phyloP scores from a whole-genome alignment of 495 filamentous ascomycete species.

The Chaetomidium leptoderma region DNA sequence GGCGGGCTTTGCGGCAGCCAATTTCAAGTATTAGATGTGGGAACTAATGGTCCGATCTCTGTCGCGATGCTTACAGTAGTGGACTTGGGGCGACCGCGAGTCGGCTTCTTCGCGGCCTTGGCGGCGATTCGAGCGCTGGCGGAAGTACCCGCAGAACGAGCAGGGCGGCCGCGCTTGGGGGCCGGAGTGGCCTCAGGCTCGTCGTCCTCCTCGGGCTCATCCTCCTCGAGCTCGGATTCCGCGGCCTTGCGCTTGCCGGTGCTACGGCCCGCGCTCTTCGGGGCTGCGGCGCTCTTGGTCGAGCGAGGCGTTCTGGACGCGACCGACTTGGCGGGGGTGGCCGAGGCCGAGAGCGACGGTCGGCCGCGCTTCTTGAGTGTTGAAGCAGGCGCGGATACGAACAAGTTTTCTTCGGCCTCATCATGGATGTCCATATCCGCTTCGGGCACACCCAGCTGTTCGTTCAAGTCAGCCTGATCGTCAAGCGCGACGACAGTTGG shows the following conservation, averaged over 20 bases:
- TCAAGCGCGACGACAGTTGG: constrained; percentile 25
- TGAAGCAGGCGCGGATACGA: neutral
- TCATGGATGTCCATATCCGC: constrained; percentile 4
- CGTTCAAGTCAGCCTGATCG: constrained; percentile 7
- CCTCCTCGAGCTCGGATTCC: constrained; percentile 13
- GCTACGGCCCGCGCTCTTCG: constrained; percentile 20
- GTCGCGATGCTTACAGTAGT: constrained; percentile 14
- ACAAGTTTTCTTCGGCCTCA: neutral
- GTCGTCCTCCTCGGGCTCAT: constrained; percentile 2
- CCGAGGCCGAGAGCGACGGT: constrained; percentile 14
- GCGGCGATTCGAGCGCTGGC: constrained; percentile 29
- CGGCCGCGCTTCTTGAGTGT: constrained; percentile 24
- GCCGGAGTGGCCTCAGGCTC: constrained; percentile 11
- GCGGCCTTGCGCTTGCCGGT: constrained; percentile 27
- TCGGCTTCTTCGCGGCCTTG: constrained; percentile 25
- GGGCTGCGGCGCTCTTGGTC: constrained; percentile 18
- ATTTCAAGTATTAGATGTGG: constrained; percentile 2
- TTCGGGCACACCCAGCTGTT: neutral
- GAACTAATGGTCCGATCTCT: no score
- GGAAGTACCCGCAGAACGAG: constrained; percentile 15
- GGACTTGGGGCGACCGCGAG: constrained; percentile 21
- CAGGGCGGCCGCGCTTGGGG: constrained; percentile 25
- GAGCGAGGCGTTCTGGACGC: constrained; percentile 19
- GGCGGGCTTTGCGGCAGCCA: constrained; percentile 16
- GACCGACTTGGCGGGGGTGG: constrained; percentile 17